These are phyloP conservation scores for Colletotrichum gloeosporioides DNA, from an alignment of 2,329 filamentous ascomycete species.

Conservation along the genomic window DNA sequence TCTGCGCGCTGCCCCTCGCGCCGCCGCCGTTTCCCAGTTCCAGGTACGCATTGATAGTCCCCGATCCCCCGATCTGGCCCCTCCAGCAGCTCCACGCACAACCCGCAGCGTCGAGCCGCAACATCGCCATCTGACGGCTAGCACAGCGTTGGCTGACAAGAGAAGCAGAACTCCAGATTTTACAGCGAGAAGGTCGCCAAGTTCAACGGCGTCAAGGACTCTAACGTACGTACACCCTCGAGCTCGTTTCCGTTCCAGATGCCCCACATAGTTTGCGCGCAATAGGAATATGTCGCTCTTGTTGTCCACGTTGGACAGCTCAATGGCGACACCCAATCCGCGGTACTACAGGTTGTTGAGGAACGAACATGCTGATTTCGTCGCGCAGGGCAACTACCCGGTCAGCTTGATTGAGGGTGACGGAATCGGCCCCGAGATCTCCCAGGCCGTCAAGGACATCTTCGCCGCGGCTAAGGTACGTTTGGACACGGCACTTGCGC, in stretches of 20 bases:
- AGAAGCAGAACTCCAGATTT: conserved; percentile 57
- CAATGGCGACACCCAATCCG: conserved; percentile 27
- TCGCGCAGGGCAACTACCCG: conserved; percentile 83
- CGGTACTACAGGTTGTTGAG: not conserved
- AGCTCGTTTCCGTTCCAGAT: not conserved
- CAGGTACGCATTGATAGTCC: conserved; percentile 56
- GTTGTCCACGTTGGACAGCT: conserved; percentile 42
- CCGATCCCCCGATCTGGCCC: conserved; percentile 28
- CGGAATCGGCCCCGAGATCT: conserved; percentile 97
- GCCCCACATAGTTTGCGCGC: conserved; percentile 17
- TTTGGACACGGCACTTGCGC: conserved; percentile 19
- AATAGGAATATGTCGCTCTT: not conserved
- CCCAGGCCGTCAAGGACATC: conserved; percentile 98
- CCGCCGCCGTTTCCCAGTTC: conserved; percentile 50
- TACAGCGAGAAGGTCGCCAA: conserved; percentile 85
- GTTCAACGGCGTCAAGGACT: conserved; percentile 89
- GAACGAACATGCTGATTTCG: conserved; percentile 28
- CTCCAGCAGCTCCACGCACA: not conserved
- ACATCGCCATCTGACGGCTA: not conserved
- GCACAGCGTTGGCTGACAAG: conserved; percentile 5
- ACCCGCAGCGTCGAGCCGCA: not conserved
- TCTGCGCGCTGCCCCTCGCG: conserved; percentile 71
- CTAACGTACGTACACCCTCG: conserved; percentile 71
- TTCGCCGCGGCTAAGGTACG: conserved; percentile 91
- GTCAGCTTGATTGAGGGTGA: conserved; percentile 99